Percentiles rank a stretch among this genome's conserved stretches.
Conservation (phyloP, 495 filamentous ascomycete species). For the Glarea lozoyensis region DNA sequence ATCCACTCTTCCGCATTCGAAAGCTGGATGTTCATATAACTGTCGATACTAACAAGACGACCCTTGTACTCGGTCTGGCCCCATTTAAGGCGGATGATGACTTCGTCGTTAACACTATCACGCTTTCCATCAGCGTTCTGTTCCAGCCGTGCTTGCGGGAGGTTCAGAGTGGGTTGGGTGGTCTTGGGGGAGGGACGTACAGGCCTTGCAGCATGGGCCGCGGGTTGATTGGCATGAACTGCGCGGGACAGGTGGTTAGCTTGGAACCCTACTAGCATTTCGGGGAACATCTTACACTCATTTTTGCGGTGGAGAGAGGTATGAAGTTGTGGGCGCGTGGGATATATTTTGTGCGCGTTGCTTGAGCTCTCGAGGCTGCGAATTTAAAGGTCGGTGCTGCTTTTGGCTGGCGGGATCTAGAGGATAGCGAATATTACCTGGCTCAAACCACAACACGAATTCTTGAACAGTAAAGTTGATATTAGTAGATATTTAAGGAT, state of each 20-base stretch:
- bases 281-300: constrained; percentile 15
- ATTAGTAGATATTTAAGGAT: too few species aligned
- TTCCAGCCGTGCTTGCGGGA: neutral
- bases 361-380: constrained; percentile 16
- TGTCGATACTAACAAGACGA: constrained; percentile 82
- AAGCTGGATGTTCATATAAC: constrained; percentile 98
- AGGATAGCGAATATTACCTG: constrained; percentile 6
- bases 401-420: constrained; percentile 6
- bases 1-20: constrained; percentile 84
- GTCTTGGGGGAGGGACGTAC: constrained; percentile 40
- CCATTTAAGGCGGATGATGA: constrained; percentile 94
- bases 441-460: too few species aligned
- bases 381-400: constrained; percentile 3
- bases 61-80: constrained; percentile 95
- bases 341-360: constrained; percentile 5
- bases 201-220: constrained; percentile 80
- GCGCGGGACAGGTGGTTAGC: constrained; percentile 8
- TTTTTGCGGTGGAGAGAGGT: constrained; percentile 7
- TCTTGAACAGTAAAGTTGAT: too few species aligned
- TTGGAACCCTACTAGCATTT: too few species aligned
- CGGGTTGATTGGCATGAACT: constrained; percentile 85
- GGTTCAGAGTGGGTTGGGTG: neutral
- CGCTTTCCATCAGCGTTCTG: neutral
- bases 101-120: constrained; percentile 72
- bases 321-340: constrained; percentile 3